Evolutionary conservation across 2,329 filamentous ascomycete genomes (phyloP).

Genomic region (Pseudogymnoascus sp.): DNA sequence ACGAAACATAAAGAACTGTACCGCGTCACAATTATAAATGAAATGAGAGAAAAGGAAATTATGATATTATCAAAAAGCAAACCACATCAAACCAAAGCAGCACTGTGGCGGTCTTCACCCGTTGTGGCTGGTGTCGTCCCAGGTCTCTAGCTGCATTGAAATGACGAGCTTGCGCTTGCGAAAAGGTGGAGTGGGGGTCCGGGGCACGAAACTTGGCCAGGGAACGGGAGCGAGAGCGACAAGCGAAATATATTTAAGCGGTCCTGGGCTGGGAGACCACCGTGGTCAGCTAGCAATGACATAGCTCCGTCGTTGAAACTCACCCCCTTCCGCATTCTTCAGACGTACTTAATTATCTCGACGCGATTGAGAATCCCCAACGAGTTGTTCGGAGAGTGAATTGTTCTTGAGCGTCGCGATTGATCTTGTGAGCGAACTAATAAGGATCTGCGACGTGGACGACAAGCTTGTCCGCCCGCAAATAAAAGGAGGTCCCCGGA

Average conservation of each 20-base stretch:
- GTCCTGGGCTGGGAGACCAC: neutral
- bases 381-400: neutral
- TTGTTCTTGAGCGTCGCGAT: neutral
- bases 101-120: neutral
- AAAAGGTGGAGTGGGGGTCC: neutral
- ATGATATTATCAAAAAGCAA: neutral
- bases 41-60: neutral
- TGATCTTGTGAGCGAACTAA: neutral
- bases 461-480: neutral
- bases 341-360: neutral
- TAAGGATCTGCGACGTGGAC: neutral
- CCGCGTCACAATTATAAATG: neutral
- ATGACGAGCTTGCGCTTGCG: neutral
- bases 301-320: neutral
- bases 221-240: neutral
- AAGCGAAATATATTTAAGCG: constrained; percentile 6
- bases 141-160: neutral
- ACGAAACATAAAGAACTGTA: neutral
- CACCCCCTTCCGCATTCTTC: neutral
- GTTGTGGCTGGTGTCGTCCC: neutral
- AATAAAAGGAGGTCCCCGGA: neutral
- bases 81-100: neutral
- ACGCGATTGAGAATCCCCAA: neutral
- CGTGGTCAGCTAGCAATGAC: neutral
- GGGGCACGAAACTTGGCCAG: neutral